Conservation (phyloP, 495 filamentous ascomycete species). For the Aspergillus haitiensis region DNA sequence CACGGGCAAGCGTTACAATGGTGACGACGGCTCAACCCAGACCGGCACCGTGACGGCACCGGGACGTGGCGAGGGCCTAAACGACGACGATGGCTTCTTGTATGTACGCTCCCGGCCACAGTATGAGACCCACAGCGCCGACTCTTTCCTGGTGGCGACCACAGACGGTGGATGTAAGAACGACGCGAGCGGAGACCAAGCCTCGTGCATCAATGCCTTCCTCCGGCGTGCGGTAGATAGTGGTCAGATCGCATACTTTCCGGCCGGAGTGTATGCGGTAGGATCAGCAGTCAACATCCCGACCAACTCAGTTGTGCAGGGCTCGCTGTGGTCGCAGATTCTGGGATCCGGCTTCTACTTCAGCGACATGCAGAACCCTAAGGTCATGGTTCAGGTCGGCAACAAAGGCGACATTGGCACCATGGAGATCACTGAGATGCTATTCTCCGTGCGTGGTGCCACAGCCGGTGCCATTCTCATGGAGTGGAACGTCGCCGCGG, state of each 20-base stretch:
- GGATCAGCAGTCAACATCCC: constrained; percentile 55
- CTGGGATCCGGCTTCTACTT: too few relatives aligned
- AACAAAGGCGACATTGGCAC: too few relatives aligned
- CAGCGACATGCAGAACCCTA: too few relatives aligned
- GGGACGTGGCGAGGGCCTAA: too few relatives aligned
- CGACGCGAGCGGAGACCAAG: constrained; percentile 24
- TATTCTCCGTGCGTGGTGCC: too few relatives aligned
- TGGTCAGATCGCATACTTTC: constrained; percentile 55
- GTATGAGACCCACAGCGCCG: neutral
- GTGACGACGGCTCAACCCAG: neutral
- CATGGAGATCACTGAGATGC: too few relatives aligned
- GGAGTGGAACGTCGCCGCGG: too few relatives aligned
- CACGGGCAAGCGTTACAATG: neutral
- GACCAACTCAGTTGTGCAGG: constrained; percentile 31
- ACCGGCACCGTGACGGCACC: neutral
- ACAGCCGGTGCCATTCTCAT: too few relatives aligned
- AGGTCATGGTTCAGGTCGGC: too few relatives aligned
- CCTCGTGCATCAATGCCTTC: constrained; percentile 48
- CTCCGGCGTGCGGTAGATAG: constrained; percentile 23
- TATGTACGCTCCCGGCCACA: constrained; percentile 3
- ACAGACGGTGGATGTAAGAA: too few relatives aligned
- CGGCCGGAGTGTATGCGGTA: constrained; percentile 56
- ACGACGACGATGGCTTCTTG: neutral
- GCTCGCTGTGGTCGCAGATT: too few relatives aligned
- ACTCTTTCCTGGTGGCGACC: constrained; percentile 4